A percentile compares a stretch with the other conserved stretches of the same genome.
Evolutionary conservation across 2,329 filamentous ascomycete species (phyloP).

Genomic region (Claviceps arundinis): DNA sequence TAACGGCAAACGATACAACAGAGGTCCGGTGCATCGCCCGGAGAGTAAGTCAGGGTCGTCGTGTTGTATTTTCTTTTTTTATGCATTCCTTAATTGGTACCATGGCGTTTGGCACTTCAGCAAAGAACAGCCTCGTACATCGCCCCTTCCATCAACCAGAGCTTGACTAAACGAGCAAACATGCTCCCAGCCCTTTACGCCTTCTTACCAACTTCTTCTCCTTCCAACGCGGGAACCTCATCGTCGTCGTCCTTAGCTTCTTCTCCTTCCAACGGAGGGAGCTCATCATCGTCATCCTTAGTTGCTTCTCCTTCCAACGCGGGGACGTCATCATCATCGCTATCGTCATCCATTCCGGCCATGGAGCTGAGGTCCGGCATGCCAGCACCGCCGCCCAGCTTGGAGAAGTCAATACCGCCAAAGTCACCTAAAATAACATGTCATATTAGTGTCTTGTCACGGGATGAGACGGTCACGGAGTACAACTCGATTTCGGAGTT

Average conservation of each 20-base stretch:
- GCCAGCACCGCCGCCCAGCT: constrained; percentile 50
- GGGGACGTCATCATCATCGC: constrained; percentile 57
- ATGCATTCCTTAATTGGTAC: neutral
- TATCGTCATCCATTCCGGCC: constrained; percentile 34
- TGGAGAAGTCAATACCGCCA: constrained; percentile 85
- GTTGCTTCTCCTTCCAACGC: constrained; percentile 45
- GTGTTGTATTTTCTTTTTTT: neutral
- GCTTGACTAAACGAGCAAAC: neutral
- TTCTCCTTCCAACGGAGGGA: constrained; percentile 55
- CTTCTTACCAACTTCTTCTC: constrained; percentile 26
- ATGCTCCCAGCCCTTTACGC: constrained; percentile 15
- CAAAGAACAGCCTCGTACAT: neutral
- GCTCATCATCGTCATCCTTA: constrained; percentile 44
- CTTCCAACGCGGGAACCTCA: constrained; percentile 64
- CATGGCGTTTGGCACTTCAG: neutral
- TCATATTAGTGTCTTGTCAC: neutral
- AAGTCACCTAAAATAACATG: constrained; percentile 46
- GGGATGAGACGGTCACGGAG: neutral
- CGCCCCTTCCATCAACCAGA: neutral
- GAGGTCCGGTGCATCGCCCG: neutral
- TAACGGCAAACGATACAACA: neutral
- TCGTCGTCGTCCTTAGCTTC: constrained; percentile 39
- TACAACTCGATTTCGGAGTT: neutral
- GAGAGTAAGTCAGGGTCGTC: neutral
- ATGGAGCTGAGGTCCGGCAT: constrained; percentile 25